These are phyloP conservation scores for Mortierella sp. DNA, from an alignment of 371 early-diverging fungal genomes.

Conservation along the genomic window DNA sequence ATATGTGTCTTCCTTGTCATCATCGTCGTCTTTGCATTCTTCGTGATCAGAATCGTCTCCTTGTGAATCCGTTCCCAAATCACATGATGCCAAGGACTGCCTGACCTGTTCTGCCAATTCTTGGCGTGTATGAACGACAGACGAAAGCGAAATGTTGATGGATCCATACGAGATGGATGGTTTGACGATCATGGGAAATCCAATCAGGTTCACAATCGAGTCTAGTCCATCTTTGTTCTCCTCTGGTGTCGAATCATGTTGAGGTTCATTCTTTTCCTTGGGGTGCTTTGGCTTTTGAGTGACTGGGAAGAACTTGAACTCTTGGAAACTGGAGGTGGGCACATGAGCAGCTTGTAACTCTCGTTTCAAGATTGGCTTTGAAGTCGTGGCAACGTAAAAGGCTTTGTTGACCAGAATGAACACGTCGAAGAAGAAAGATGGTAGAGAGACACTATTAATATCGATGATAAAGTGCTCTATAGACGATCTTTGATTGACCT, in stretches of 20 bases:
- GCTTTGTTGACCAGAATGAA: constrained; percentile 5
- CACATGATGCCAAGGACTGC: constrained; percentile 14
- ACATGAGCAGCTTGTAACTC: constrained; percentile 37
- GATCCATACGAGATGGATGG: constrained; percentile 61
- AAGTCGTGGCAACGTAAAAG: constrained; percentile 38
- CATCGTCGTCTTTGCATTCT: too few species aligned
- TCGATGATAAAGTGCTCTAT: not conserved
- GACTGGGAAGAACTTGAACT: constrained; percentile 7
- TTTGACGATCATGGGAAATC: constrained; percentile 59
- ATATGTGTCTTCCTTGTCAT: too few species aligned
- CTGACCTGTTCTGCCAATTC: constrained; percentile 47
- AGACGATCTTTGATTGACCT: not conserved
- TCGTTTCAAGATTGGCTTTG: constrained; percentile 38
- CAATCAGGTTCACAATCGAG: constrained; percentile 31
- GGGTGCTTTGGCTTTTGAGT: not conserved
- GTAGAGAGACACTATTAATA: not conserved
- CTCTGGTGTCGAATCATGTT: constrained; percentile 8
- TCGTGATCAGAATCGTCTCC: too few species aligned
- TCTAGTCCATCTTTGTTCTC: constrained; percentile 2
- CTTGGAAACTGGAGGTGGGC: constrained; percentile 36
- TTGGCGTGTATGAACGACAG: constrained; percentile 46
- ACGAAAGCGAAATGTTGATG: constrained; percentile 52
- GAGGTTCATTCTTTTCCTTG: not conserved
- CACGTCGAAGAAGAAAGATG: not conserved
- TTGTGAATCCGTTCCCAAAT: not conserved